These are phyloP conservation scores for Senna tora DNA, from an alignment of 306 rosid species.

Conservation along the genomic window DNA sequence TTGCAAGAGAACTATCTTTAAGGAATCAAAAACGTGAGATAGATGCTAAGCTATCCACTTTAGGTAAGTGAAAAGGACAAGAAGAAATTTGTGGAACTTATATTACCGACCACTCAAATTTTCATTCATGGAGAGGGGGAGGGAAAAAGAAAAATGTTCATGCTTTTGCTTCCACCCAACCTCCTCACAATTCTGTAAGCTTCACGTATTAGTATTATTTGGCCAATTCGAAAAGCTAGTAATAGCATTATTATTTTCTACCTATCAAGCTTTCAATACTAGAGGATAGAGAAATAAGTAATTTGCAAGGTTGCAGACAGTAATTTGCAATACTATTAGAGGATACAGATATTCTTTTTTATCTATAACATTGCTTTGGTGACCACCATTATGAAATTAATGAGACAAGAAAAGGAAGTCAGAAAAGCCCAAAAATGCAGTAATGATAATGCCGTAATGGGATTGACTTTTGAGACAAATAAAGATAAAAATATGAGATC, in stretches of 20 bases:
- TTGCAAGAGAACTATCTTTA: slow-evolving; percentile 28
- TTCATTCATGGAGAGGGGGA: not conserved
- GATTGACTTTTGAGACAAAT: not conserved
- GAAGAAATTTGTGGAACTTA: slow-evolving; percentile 4
- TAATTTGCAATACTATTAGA: too few species aligned
- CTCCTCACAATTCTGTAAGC: not conserved
- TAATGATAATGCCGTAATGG: too few species aligned
- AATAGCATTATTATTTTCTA: not conserved
- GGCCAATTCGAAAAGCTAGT: not conserved
- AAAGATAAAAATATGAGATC: not conserved
- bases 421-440: not conserved
- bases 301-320: too few species aligned
- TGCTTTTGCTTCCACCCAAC: not conserved
- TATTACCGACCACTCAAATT: not conserved
- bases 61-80: slow-evolving; percentile 42
- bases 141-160: not conserved
- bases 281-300: too few species aligned
- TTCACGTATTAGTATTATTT: not conserved
- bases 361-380: too few species aligned
- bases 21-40: slow-evolving; percentile 37
- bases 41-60: slow-evolving; percentile 33
- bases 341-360: too few species aligned
- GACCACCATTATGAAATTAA: not conserved
- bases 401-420: not conserved
- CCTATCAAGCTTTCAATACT: not conserved